Percentiles rank a stretch among this genome's conserved stretches.
Conservation (phyloP, 83 land plant genomes). For the Isoetes engelmannii region DNA sequence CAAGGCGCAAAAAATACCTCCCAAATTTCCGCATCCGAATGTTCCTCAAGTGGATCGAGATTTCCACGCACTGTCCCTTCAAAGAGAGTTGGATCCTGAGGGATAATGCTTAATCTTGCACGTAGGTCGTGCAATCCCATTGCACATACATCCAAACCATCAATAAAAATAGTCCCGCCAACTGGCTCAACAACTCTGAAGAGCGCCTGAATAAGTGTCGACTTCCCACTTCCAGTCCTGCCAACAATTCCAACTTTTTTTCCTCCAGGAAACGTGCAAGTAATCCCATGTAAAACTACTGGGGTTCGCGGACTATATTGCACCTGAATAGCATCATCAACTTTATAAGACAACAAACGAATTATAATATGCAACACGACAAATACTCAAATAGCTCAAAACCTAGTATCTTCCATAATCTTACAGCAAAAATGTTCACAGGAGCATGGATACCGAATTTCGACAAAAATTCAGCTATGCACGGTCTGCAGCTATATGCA, state of each 20-base stretch:
- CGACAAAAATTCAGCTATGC: background rate
- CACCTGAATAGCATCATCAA: slow-evolving; percentile 31
- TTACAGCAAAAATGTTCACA: background rate
- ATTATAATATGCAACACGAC: background rate
- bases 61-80: slow-evolving; percentile 80
- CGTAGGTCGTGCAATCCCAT: slow-evolving; percentile 87
- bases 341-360: background rate
- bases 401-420: background rate
- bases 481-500: too few species aligned
- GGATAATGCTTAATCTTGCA: slow-evolving; percentile 66
- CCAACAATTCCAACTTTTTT: slow-evolving; percentile 84
- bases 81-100: slow-evolving; percentile 83
- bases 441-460: background rate
- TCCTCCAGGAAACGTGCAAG: slow-evolving; percentile 66
- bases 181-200: slow-evolving; percentile 73
- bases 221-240: slow-evolving; percentile 89
- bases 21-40: slow-evolving; percentile 73
- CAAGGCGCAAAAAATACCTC: slow-evolving; percentile 33
- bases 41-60: slow-evolving; percentile 83
- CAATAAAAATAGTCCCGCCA: slow-evolving; percentile 61
- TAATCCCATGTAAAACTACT: slow-evolving; percentile 59
- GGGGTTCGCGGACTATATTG: slow-evolving; percentile 65
- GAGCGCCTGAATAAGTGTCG: slow-evolving; percentile 77
- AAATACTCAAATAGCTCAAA: background rate
- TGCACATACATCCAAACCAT: slow-evolving; percentile 59